Base-by-base conservation (phyloP, 495 filamentous ascomycete species). In the Terfezia claveryi region DNA sequence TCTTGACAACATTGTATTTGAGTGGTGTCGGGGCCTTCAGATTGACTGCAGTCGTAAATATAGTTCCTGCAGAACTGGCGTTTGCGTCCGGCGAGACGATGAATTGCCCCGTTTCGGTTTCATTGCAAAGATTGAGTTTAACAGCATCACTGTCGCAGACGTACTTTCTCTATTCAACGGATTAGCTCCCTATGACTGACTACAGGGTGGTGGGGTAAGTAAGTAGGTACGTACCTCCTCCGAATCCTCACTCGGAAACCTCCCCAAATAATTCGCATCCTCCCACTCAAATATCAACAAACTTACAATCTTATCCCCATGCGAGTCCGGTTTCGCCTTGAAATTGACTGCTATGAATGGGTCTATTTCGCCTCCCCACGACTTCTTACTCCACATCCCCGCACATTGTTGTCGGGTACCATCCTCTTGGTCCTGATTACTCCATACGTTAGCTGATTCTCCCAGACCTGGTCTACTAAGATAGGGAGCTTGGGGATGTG, bases 201-300 rank as follows among this genome's bases (percentile, higher is more conserved):
- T 10, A 23, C 2, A 12, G 53, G 4, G 17, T 12, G n/a, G 23
- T 23, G 36, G 36, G 3, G n/a, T 52, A 50, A 16, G 50, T 32
- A 36, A 53, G 44, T 36, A 37, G 37, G 49, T 23, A 58, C 58
- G 37, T 59, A 70, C 69, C 27, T 61, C 52, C 17, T 59, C 37
- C 23, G 65, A 65, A 49, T 69, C 68, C 52, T 57, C 57, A n/a
- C 59, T 68, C 37, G 63, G 60, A 36, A 58, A 61, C 12, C 64
- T 67, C n/a, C 89, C 91, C 56, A 98, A 79, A 51, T 85, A 73
- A 56, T 76, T 68, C 64, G 82, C 76, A 63, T 99, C 91, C 59
- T 72, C 80, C 82, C 86, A 99, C 71, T 99, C 89, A 64, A 93
- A 95, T 52, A 99, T 80, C 14, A 94, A 74, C 61, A 99, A 71